Conservation (phyloP, 2,329 filamentous ascomycete species). For the Bertia moriformis region DNA sequence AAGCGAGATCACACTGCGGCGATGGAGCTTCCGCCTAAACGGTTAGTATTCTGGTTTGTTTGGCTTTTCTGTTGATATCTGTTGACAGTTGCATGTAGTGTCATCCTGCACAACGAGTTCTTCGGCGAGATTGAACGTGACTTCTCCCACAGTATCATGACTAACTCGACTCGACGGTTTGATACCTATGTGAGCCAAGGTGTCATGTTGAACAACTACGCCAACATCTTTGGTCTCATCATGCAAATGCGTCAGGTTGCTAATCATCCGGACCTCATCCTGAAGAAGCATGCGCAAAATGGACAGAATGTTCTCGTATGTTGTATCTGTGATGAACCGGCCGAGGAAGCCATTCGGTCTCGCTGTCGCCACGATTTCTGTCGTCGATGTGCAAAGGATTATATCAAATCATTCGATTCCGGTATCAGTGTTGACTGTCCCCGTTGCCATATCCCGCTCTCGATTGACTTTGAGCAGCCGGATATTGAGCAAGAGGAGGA, state of each 20-base stretch:
- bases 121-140: constrained; percentile 94
- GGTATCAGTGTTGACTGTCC: constrained; percentile 60
- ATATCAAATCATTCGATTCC: constrained; percentile 63
- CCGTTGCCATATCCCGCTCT: constrained; percentile 75
- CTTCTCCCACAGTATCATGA: constrained; percentile 92
- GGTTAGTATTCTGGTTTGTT: too few species aligned
- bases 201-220: constrained; percentile 92
- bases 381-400: constrained; percentile 64
- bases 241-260: constrained; percentile 99
- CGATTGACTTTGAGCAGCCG: constrained; percentile 86
- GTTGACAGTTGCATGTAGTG: too few species aligned
- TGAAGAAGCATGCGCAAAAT: constrained; percentile 74
- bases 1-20: constrained; percentile 87
- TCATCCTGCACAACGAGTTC: constrained; percentile 84
- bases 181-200: constrained; percentile 90
- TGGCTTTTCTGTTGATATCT: too few species aligned
- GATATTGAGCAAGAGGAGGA: constrained; percentile 86
- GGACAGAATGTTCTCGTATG: constrained; percentile 85
- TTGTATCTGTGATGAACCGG: constrained; percentile 89
- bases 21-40: constrained; percentile 89
- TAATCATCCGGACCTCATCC: constrained; percentile 83
- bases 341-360: constrained; percentile 85
- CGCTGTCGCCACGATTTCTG: constrained; percentile 89
- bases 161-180: constrained; percentile 72
- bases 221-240: constrained; percentile 96